phyloP scores from a whole-genome alignment of 2,329 filamentous ascomycete genomes.

The Fusarium graminum region DNA sequence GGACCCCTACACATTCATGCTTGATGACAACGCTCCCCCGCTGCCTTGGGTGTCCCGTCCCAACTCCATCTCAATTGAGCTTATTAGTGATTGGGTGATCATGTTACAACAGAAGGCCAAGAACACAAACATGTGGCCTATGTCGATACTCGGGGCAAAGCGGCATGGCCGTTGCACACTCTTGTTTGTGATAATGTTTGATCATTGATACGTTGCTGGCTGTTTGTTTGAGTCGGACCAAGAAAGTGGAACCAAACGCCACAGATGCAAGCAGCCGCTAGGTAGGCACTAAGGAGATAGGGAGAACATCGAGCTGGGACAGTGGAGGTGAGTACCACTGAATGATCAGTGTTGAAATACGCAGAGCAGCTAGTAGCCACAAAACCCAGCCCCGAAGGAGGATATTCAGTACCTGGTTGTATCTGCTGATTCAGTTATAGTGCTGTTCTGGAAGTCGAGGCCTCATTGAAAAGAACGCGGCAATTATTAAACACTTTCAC shows the following conservation, averaged over 20 bases:
- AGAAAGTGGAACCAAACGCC: slow-evolving; percentile 31
- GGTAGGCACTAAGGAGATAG: not conserved
- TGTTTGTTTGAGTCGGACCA: slow-evolving; percentile 12
- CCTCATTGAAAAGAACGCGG: too few species aligned
- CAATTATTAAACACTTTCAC: too few species aligned
- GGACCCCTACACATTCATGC: slow-evolving; percentile 21
- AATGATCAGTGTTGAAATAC: not conserved
- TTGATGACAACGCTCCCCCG: slow-evolving; percentile 22
- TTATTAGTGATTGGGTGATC: slow-evolving; percentile 24
- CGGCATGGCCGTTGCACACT: slow-evolving; percentile 20
- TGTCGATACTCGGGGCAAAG: slow-evolving; percentile 2
- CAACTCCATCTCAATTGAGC: slow-evolving; percentile 11
- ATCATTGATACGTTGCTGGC: not conserved
- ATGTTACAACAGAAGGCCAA: slow-evolving; percentile 26
- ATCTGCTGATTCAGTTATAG: too few species aligned
- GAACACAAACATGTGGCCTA: slow-evolving; percentile 15
- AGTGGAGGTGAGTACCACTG: slow-evolving; percentile 1
- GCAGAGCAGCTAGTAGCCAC: not conserved
- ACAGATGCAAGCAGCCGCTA: slow-evolving; percentile 27
- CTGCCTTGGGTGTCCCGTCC: slow-evolving; percentile 41
- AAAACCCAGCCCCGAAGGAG: too few species aligned
- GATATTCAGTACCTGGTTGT: not conserved
- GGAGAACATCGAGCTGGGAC: slow-evolving; percentile 2
- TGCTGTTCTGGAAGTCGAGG: too few species aligned
- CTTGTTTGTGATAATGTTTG: slow-evolving; percentile 16